Conservation (phyloP, 768 basidiomycete species). For the Austroboletus festivus region DNA sequence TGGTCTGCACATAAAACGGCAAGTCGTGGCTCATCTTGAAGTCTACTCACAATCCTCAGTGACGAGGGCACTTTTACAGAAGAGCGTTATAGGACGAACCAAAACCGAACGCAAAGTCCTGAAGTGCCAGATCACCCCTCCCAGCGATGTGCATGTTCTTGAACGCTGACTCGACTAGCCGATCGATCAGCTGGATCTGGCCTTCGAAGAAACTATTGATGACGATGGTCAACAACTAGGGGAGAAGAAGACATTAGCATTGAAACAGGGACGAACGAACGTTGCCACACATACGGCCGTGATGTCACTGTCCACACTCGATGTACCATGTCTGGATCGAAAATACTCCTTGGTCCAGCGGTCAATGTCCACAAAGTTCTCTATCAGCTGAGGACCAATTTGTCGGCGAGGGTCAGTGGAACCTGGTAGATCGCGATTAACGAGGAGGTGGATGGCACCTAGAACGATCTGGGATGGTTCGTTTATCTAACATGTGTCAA, state of each 20-base stretch:
- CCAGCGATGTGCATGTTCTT: constrained; percentile 20
- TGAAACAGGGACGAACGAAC: background rate
- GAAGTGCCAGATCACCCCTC: constrained; percentile 15
- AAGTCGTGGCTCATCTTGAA: constrained; percentile 31
- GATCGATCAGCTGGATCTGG: constrained; percentile 27
- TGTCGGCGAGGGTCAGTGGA: constrained; percentile 12
- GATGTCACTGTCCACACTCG: constrained; percentile 15
- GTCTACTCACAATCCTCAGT: constrained; percentile 13
- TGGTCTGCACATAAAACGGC: constrained; percentile 27
- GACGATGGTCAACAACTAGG: constrained; percentile 28
- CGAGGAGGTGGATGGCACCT: constrained; percentile 28
- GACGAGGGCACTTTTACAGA: background rate
- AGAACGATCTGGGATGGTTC: constrained; percentile 24
- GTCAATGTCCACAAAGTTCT: constrained; percentile 29
- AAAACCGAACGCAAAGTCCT: constrained; percentile 30
- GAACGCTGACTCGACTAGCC: constrained; percentile 23
- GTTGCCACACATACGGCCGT: constrained; percentile 14
- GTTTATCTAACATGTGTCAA: constrained; percentile 19
- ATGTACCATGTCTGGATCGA: constrained; percentile 17
- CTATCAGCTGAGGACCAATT: constrained; percentile 30
- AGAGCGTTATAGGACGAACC: constrained; percentile 11
- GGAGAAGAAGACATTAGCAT: background rate
- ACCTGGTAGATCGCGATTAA: constrained; percentile 20
- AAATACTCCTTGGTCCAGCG: constrained; percentile 29
- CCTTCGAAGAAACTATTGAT: constrained; percentile 32